Percentiles rank a stretch among this genome's conserved stretches.
Conservation (phyloP, 192 early-diverging fungal species). For the Oehlia diaphana region DNA sequence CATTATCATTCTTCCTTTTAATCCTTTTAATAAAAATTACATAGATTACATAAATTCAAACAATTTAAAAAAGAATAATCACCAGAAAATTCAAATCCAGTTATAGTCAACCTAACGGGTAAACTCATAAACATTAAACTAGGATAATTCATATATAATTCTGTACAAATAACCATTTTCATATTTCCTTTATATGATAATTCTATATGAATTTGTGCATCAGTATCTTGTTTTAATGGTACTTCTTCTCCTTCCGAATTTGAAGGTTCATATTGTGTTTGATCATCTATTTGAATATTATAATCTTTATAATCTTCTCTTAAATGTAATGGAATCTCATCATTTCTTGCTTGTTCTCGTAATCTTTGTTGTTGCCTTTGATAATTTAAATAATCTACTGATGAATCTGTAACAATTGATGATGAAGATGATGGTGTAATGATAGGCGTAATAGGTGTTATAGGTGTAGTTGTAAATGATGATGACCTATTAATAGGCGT, state of each 20-base stretch:
- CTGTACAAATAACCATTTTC: slow-evolving; percentile 65
- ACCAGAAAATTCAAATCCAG: slow-evolving; percentile 68
- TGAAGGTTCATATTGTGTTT: not conserved
- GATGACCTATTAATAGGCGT: too few relatives aligned
- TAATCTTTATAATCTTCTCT: not conserved
- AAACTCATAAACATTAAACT: slow-evolving; percentile 71
- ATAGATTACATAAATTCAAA: too few relatives aligned
- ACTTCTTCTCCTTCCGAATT: not conserved
- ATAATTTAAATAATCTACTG: not conserved
- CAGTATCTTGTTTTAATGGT: slow-evolving; percentile 51
- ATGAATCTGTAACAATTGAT: not conserved
- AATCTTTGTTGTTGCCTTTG: not conserved
- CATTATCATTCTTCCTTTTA: not conserved
- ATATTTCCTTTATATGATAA: slow-evolving; percentile 76
- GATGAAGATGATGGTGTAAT: not conserved
- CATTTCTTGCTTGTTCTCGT: not conserved
- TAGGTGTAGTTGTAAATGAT: too few relatives aligned
- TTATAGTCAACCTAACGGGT: slow-evolving; percentile 69
- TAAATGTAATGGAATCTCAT: not conserved
- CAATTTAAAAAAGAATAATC: slow-evolving; percentile 5
- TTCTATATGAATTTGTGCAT: slow-evolving; percentile 64
- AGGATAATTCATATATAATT: slow-evolving; percentile 76
- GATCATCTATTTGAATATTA: not conserved
- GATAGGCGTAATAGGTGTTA: not conserved
- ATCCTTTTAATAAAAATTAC: too few relatives aligned